Evolutionary conservation across 2,329 filamentous ascomycete genomes (phyloP).

Genomic region (Phyllosticta capitalensis): DNA sequence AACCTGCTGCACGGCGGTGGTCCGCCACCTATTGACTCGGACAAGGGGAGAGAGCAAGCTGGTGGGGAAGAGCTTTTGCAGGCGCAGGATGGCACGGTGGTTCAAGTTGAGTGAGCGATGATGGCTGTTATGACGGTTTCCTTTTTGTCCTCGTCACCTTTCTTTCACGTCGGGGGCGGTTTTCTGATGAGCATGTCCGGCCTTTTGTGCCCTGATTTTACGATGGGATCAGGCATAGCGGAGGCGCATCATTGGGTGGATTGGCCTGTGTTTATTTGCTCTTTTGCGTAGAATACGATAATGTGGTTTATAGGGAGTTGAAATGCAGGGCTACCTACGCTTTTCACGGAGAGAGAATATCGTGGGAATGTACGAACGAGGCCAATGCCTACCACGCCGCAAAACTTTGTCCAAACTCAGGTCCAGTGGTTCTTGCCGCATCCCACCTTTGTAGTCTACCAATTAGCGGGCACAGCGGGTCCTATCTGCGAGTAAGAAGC

Average conservation of each 20-base stretch:
- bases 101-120: not conserved
- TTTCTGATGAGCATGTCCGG: not conserved
- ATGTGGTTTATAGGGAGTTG: not conserved
- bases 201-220: not conserved
- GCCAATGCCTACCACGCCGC: not conserved
- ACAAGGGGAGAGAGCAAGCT: not conserved
- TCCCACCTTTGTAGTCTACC: not conserved
- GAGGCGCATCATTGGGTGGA: not conserved
- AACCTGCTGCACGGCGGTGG: not conserved
- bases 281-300: not conserved
- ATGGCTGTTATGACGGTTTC: not conserved
- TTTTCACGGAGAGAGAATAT: no score
- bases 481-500: not conserved
- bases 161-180: not conserved
- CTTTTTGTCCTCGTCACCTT: not conserved
- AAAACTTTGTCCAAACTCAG: not conserved
- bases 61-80: not conserved
- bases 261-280: not conserved
- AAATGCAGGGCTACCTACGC: not conserved
- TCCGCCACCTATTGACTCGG: not conserved
- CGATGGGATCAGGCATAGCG: not conserved
- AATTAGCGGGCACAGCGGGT: not conserved
- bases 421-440: not conserved
- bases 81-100: not conserved
- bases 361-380: no score